These are phyloP conservation scores for Aphanomyces invadans DNA, from an alignment of 352 stramenopile genomes.

Conservation along the genomic window DNA sequence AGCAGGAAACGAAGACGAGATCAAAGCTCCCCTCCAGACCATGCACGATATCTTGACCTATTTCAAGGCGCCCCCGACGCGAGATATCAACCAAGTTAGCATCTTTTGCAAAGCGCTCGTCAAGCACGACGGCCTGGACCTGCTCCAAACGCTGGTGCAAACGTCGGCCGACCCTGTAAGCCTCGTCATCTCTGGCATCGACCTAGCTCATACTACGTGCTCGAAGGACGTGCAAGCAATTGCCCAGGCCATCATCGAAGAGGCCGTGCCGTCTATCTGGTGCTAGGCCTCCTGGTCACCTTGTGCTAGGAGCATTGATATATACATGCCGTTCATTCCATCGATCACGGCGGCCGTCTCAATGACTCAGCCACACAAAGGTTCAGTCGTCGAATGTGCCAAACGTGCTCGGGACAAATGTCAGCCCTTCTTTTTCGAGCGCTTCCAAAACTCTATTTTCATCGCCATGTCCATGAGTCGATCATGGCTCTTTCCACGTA, in stretches of 20 bases:
- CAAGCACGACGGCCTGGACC: slow-evolving; percentile 16
- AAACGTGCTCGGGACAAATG: slow-evolving; percentile 38
- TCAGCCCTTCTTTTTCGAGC: slow-evolving; percentile 37
- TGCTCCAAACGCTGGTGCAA: background rate
- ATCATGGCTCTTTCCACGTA: too few relatives aligned
- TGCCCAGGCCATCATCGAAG: slow-evolving; percentile 1
- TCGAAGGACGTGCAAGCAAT: slow-evolving; percentile 7
- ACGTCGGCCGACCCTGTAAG: background rate
- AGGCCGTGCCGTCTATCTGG: slow-evolving; percentile 16
- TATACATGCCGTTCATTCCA: too few relatives aligned
- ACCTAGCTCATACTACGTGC: background rate
- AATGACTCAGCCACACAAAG: too few relatives aligned
- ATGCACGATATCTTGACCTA: slow-evolving; percentile 3
- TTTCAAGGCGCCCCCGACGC: slow-evolving; percentile 7
- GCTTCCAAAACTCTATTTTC: slow-evolving; percentile 40
- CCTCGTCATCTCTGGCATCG: background rate
- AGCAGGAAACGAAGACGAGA: background rate
- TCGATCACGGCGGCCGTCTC: too few relatives aligned
- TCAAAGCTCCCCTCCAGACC: background rate
- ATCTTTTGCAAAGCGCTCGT: slow-evolving; percentile 17
- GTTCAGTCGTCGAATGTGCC: slow-evolving; percentile 12
- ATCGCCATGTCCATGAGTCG: background rate
- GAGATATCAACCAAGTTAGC: slow-evolving; percentile 10
- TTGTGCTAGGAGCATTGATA: too few relatives aligned
- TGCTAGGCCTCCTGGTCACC: too few relatives aligned